Conservation (phyloP, 202 grass and related monocot species). For the Panicum hallii region DNA sequence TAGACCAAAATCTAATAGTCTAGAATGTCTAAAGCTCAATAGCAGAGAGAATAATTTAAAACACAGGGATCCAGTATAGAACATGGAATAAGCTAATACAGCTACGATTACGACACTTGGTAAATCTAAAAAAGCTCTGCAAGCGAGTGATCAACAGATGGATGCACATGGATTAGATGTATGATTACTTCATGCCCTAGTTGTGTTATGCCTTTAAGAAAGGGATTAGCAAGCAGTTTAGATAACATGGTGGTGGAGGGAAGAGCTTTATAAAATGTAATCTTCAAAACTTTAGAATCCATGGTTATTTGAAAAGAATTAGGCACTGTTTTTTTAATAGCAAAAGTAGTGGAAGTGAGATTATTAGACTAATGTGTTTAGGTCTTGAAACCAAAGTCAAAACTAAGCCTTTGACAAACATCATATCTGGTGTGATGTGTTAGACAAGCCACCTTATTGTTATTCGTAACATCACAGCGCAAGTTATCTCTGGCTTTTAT, state of each 20-base stretch:
- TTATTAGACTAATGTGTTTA: slow-evolving; percentile 50
- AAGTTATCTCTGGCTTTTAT: slow-evolving; percentile 57
- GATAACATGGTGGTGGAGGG: slow-evolving; percentile 58
- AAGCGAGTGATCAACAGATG: slow-evolving; percentile 60
- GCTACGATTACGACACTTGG: slow-evolving; percentile 52
- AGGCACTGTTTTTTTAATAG: slow-evolving; percentile 35
- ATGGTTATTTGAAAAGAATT: slow-evolving; percentile 50
- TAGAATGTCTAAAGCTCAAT: slow-evolving; percentile 74
- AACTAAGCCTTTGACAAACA: slow-evolving; percentile 68
- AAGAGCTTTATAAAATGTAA: slow-evolving; percentile 57
- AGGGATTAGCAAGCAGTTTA: slow-evolving; percentile 59
- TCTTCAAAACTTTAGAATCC: slow-evolving; percentile 64
- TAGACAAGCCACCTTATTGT: slow-evolving; percentile 48
- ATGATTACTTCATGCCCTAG: slow-evolving; percentile 56
- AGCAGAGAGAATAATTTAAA: slow-evolving; percentile 40
- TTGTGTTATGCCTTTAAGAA: slow-evolving; percentile 61
- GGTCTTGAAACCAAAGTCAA: slow-evolving; percentile 65
- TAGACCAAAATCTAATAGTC: slow-evolving; percentile 66
- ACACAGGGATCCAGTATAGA: slow-evolving; percentile 42
- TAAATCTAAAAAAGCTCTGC: slow-evolving; percentile 41
- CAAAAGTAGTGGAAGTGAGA: slow-evolving; percentile 54
- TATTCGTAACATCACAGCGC: slow-evolving; percentile 53
- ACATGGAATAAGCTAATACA: slow-evolving; percentile 51
- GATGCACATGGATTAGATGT: slow-evolving; percentile 65
- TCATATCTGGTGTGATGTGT: slow-evolving; percentile 48